Base-by-base conservation (phyloP, 2,329 filamentous ascomycete genomes). In the Xylariaceae sp. region DNA sequence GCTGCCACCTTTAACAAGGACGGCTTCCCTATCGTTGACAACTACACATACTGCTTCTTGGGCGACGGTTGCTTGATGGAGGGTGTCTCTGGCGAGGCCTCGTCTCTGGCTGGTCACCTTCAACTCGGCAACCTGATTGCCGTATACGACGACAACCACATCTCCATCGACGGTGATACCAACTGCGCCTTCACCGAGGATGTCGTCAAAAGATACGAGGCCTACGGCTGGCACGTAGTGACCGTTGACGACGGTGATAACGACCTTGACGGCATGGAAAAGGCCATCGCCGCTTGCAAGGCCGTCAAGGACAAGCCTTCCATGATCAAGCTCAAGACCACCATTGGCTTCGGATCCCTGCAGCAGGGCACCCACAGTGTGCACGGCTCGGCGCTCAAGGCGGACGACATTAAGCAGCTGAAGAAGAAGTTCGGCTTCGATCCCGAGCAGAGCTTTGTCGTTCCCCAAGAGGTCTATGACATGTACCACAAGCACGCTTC, bases 41-140 rank as follows among this genome's bases (percentile, higher is more conserved):
- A 97, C 84, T 82, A 96, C 81, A 98, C 93, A 65, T 98, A 90
- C 74, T 74, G 69, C 71, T 95, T 97, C 81, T 87, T 98, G 65
- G 93, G 93, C 66, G 93, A 98, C 77, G 93, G 93, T 55, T 98
- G 93, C 73, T 81, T 94, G 72, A 94, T 95, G 90, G 93, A 98
- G 78, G 93, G 93, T 78, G 79, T 98, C 74, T 89, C 93, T 55
- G 81, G 81, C 64, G 93, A 98, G 77, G 91, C 93, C 61, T 88
- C 79, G 57, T 95, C 89, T 47, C 79, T 89, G 56, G 93, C 93
- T 56, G 93, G 93, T 64, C 93, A 98, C 76, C 79, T 97, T 69
- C 87, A 97, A 79, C 83, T 98, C 53, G 93, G 91, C 65, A 98
- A 97, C 79, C 78, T 98, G 63, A 97, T 97, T 71, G 83, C 81